Evolutionary conservation across 176 grass and related monocot genomes (phyloP), one percentile per base, ranked within the genome.

Genomic region (Musa troglodytarum): DNA sequence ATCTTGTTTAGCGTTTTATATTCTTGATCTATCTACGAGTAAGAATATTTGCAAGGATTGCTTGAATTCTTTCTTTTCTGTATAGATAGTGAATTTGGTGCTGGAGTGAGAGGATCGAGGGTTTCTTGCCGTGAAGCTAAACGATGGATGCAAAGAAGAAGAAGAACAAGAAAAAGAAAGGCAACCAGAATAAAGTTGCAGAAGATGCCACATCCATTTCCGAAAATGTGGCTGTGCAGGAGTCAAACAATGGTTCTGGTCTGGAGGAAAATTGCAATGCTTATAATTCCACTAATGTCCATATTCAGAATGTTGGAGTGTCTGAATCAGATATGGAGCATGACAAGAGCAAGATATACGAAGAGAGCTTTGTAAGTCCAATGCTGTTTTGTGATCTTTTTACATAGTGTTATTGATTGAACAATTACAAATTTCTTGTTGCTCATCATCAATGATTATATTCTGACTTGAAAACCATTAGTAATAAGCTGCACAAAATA

Each of bases 151-250:
- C 75, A 52, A 94, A 91, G 80, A 99, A 94, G 80, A 99, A 99
- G 88, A 89, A 84, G 81, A 94, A 87, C 81, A 91, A 76, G 78
- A 99, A 94, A 84, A 93, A 97, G 86, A 94, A 92, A 73, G 90
- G 84, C 72, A 93, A 83, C 69, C 95, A 91, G 79, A 69, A 78
- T 73, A 93, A 90, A 82, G 88, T 81, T 71, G 52, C 67, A 1
- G 82, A 78, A 23, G 86, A 90, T 84, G 79, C 66, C n/a, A 66
- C 11, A 6, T 52, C 80, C 59, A 85, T 77, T 81, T 63, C 82
- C 28, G 90, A 66, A 80, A 90, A 88, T 19, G 52, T 77, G 82
- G 79, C 71, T 82, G 63, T 52, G 1, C 71, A 65, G 13, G 82
- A 79, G 11, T 63, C 77, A 49, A 87, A 83, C 71, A 65, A 85